Evolutionary conservation across 108 stramenopile species (phyloP).

Genomic region (Licmophora abbreviata): DNA sequence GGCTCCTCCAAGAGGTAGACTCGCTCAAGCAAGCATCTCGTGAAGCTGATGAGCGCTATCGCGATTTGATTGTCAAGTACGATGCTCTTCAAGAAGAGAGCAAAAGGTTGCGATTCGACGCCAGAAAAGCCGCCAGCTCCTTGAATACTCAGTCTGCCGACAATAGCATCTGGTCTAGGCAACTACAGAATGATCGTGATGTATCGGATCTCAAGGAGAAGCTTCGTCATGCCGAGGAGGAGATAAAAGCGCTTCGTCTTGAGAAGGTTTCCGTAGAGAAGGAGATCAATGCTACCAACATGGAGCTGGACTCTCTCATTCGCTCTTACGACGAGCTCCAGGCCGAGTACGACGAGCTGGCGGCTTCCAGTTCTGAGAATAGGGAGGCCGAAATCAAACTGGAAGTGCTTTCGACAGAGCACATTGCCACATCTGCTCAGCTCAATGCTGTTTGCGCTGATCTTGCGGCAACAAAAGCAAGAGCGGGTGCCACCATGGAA

Average conservation of each 20-base stretch:
- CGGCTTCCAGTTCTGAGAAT: constrained; percentile 59
- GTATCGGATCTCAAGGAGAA: constrained; percentile 66
- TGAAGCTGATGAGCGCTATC: constrained; percentile 61
- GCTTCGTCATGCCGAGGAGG: constrained; percentile 56
- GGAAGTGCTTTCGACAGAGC: constrained; percentile 66
- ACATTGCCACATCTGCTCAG: constrained; percentile 82
- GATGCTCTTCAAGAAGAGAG: constrained; percentile 56
- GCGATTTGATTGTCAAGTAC: constrained; percentile 55
- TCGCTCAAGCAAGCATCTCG: constrained; percentile 23
- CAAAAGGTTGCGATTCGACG: constrained; percentile 43
- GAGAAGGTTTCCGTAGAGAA: constrained; percentile 79
- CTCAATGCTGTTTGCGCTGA: constrained; percentile 79
- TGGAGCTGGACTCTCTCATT: constrained; percentile 46
- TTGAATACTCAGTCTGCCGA: constrained; percentile 11
- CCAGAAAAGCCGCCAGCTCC: constrained; percentile 50
- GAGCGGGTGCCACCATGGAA: constrained; percentile 55
- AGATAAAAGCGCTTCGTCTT: constrained; percentile 58
- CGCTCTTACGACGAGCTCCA: constrained; percentile 65
- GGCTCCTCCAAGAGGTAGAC: constrained; percentile 59
- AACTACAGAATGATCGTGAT: constrained; percentile 65
- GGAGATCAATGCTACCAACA: constrained; percentile 67
- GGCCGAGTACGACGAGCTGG: constrained; percentile 59
- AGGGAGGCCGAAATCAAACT: constrained; percentile 84
- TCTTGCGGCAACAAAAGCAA: constrained; percentile 73
- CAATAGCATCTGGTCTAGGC: constrained; percentile 49